Evolutionary conservation across 148 eudicot genomes (phyloP).

Genomic region (Oxyria digyna): DNA sequence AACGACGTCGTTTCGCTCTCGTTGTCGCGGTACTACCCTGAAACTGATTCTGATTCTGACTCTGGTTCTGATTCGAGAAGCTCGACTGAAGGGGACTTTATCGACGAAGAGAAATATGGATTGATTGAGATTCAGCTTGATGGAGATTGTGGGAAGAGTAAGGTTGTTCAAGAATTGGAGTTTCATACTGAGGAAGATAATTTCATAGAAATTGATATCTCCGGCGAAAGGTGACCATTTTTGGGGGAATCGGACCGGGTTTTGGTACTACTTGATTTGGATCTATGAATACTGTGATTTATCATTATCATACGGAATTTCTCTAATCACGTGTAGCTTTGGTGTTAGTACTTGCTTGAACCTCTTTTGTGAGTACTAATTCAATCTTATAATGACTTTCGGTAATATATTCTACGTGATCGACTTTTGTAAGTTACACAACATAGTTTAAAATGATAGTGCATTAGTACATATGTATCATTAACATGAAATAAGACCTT

Average conservation of each 20-base stretch:
- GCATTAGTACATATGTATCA: too few relatives aligned
- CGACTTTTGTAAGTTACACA: not conserved
- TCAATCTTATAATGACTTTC: not conserved
- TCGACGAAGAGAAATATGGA: constrained; percentile 34
- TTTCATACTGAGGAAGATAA: constrained; percentile 48
- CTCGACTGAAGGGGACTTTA: constrained; percentile 33
- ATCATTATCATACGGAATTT: not conserved
- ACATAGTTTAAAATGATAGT: not conserved
- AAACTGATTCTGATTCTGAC: constrained; percentile 28
- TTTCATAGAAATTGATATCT: constrained; percentile 65
- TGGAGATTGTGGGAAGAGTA: constrained; percentile 12
- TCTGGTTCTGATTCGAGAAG: not conserved
- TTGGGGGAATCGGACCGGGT: not conserved
- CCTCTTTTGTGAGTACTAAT: not conserved
- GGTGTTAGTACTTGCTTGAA: not conserved
- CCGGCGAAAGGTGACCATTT: not conserved
- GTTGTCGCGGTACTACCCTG: constrained; percentile 51
- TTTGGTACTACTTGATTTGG: not conserved
- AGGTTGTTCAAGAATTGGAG: constrained; percentile 8
- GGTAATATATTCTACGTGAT: not conserved
- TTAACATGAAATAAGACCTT: too few relatives aligned
- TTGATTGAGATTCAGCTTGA: constrained; percentile 58
- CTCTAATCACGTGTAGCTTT: not conserved
- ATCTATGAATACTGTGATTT: not conserved
- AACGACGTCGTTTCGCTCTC: constrained; percentile 21